Evolutionary conservation across 768 basidiomycete species (phyloP).

Genomic region (Strobilomyces dryophilus): DNA sequence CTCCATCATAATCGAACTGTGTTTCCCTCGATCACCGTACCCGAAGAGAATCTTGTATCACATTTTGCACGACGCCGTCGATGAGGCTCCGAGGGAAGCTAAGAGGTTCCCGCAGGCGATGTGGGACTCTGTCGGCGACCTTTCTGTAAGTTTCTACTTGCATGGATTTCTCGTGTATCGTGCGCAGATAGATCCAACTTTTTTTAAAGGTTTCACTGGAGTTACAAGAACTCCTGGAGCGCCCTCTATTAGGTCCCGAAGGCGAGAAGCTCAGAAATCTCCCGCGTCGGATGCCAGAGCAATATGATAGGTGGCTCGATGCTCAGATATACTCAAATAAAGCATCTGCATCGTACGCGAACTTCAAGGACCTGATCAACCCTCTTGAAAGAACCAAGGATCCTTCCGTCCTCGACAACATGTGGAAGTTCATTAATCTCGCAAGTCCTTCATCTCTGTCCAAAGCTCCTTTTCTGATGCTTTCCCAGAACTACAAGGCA

Average conservation of each 20-base stretch:
- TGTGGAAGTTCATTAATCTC: slow-evolving; percentile 63
- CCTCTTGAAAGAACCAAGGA: slow-evolving; percentile 58
- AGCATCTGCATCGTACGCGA: slow-evolving; percentile 48
- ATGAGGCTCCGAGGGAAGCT: slow-evolving; percentile 69
- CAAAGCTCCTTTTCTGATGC: slow-evolving; percentile 3
- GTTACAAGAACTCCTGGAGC: slow-evolving; percentile 60
- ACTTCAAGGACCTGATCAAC: slow-evolving; percentile 52
- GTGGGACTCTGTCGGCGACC: slow-evolving; percentile 80
- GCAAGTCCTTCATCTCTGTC: slow-evolving; percentile 34
- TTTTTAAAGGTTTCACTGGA: slow-evolving; percentile 59
- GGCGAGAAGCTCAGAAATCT: slow-evolving; percentile 49
- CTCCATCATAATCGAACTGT: slow-evolving; percentile 79
- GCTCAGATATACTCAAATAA: slow-evolving; percentile 59
- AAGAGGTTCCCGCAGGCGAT: slow-evolving; percentile 74
- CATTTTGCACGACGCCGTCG: slow-evolving; percentile 65
- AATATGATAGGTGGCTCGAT: slow-evolving; percentile 63
- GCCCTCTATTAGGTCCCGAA: slow-evolving; percentile 54
- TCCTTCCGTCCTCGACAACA: slow-evolving; percentile 44
- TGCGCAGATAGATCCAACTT: neutral
- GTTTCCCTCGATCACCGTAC: slow-evolving; percentile 66
- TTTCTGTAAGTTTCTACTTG: slow-evolving; percentile 63
- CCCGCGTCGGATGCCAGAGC: slow-evolving; percentile 51
- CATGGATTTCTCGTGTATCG: slow-evolving; percentile 12
- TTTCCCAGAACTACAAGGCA: slow-evolving; percentile 52
- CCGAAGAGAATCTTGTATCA: slow-evolving; percentile 63